Conservation (phyloP, 1,284 basidiomycete genomes). For the Hemileia vastatrix region DNA sequence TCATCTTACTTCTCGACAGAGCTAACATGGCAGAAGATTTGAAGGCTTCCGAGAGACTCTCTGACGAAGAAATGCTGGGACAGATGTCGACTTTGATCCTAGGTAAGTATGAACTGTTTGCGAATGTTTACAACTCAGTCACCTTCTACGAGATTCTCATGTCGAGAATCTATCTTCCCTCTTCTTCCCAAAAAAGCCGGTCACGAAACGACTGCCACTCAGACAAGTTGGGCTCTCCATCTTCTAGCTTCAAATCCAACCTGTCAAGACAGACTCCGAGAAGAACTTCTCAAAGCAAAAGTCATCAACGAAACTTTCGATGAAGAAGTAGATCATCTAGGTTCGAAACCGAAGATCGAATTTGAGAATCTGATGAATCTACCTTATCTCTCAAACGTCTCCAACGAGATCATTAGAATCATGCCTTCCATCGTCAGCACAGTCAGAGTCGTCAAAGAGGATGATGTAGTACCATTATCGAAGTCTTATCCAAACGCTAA, state of each 20-base stretch:
- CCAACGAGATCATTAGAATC: slow-evolving; percentile 35
- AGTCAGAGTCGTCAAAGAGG: slow-evolving; percentile 29
- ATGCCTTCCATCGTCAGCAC: slow-evolving; percentile 35
- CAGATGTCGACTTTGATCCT: slow-evolving; percentile 69
- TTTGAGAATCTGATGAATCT: slow-evolving; percentile 27
- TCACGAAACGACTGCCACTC: slow-evolving; percentile 20
- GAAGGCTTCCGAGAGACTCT: slow-evolving; percentile 53
- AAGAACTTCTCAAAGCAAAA: slow-evolving; percentile 23
- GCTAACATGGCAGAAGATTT: slow-evolving; percentile 55
- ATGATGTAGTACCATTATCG: slow-evolving; percentile 33
- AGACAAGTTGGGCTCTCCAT: slow-evolving; percentile 35
- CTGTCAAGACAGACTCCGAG: slow-evolving; percentile 31
- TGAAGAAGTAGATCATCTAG: background rate
- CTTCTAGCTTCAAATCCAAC: slow-evolving; percentile 30
- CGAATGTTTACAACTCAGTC: too few species aligned
- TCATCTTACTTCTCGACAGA: slow-evolving; percentile 51
- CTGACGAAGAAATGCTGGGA: slow-evolving; percentile 57
- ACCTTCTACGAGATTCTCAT: too few species aligned
- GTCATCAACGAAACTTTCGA: background rate
- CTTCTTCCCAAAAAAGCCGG: too few species aligned
- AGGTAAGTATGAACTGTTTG: slow-evolving; percentile 54
- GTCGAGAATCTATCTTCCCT: too few species aligned
- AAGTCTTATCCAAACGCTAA: slow-evolving; percentile 26
- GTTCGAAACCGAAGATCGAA: slow-evolving; percentile 23
- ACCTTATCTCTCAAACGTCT: slow-evolving; percentile 32